Evolutionary conservation across 2,329 filamentous ascomycete genomes (phyloP).

Genomic region (Venturia asperata): DNA sequence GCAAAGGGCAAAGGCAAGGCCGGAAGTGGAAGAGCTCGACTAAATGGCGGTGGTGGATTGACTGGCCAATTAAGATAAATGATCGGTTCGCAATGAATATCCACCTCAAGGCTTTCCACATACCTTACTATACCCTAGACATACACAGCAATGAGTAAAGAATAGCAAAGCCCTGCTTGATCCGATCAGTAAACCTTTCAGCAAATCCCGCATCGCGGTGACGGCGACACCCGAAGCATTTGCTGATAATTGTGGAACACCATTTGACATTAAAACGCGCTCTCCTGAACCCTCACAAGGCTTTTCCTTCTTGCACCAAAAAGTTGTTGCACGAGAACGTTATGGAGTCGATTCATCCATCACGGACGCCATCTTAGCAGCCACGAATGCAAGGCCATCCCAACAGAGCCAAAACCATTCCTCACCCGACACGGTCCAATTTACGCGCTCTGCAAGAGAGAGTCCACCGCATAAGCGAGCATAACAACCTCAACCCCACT

Average conservation of each 20-base stretch:
- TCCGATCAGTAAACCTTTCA: too few species aligned
- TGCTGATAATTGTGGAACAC: too few species aligned
- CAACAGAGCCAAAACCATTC: not conserved
- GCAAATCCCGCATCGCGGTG: too few species aligned
- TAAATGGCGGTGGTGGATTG: slow-evolving; percentile 30
- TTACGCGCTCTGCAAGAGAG: not conserved
- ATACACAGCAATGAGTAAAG: not conserved
- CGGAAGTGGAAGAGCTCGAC: slow-evolving; percentile 28
- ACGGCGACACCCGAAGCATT: too few species aligned
- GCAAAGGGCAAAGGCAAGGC: slow-evolving; percentile 38
- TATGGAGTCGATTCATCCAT: too few species aligned
- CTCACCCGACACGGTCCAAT: not conserved
- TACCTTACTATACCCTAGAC: not conserved
- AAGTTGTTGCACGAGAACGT: too few species aligned
- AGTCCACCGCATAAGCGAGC: not conserved
- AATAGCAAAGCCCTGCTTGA: too few species aligned
- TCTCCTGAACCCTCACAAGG: not conserved
- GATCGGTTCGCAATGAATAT: not conserved
- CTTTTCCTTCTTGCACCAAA: too few species aligned
- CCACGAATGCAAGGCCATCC: not conserved
- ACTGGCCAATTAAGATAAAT: slow-evolving; percentile 27
- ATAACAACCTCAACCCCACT: not conserved
- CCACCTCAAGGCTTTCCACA: not conserved
- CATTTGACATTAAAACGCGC: too few species aligned
- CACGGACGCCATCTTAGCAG: too few species aligned